Conservation (phyloP, 192 early-diverging fungal species). For the Physocladia obscura region DNA sequence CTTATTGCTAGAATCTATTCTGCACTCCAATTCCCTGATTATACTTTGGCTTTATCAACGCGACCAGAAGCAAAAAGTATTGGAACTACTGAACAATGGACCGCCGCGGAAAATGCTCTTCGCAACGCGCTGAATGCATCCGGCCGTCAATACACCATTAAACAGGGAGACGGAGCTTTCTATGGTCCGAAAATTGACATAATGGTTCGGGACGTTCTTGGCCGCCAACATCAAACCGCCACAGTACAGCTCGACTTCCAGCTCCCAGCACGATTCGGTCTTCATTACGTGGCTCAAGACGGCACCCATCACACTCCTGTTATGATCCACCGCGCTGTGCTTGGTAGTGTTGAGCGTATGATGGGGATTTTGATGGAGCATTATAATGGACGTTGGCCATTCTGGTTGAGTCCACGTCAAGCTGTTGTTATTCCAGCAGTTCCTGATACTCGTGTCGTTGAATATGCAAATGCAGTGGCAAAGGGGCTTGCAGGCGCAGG, state of each 20-base stretch:
- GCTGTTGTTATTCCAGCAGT: slow-evolving; percentile 78
- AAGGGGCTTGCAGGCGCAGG: slow-evolving; percentile 18
- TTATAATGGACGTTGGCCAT: slow-evolving; percentile 87
- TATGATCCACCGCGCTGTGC: slow-evolving; percentile 91
- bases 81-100: slow-evolving; percentile 75
- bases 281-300: slow-evolving; percentile 70
- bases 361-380: slow-evolving; percentile 94
- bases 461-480: slow-evolving; percentile 65
- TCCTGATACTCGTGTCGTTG: slow-evolving; percentile 47
- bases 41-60: slow-evolving; percentile 79
- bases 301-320: slow-evolving; percentile 72
- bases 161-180: slow-evolving; percentile 89
- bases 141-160: slow-evolving; percentile 65
- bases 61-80: slow-evolving; percentile 72
- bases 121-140: slow-evolving; percentile 65
- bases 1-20: slow-evolving; percentile 79
- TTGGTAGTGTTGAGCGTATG: slow-evolving; percentile 91
- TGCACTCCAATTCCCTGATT: slow-evolving; percentile 75
- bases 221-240: slow-evolving; percentile 86
- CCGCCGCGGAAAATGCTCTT: slow-evolving; percentile 73
- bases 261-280: slow-evolving; percentile 78
- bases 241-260: slow-evolving; percentile 97
- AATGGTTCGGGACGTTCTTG: slow-evolving; percentile 75
- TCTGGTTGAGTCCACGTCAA: slow-evolving; percentile 92
- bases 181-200: slow-evolving; percentile 98